Percentiles rank a stretch among this genome's conserved stretches.
Conservation (phyloP, 805 yeast genomes). For the Nakazawaea peltata region DNA sequence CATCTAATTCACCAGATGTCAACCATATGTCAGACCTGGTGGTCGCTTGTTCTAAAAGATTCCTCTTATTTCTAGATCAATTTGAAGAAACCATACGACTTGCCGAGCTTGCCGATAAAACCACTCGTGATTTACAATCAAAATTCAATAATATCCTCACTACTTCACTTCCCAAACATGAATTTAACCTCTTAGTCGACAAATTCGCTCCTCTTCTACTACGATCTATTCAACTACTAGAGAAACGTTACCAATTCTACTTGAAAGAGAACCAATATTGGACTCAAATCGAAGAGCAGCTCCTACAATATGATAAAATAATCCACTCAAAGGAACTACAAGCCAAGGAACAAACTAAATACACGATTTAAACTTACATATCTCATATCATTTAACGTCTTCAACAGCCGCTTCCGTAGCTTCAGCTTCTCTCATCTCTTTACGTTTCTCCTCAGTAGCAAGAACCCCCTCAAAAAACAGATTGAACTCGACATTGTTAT, state of each 20-base stretch:
- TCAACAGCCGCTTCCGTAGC: not conserved
- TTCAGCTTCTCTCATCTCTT: not conserved
- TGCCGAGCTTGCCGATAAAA: not conserved
- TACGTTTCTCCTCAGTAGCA: not conserved
- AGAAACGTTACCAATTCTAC: conserved; percentile 1
- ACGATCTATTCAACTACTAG: conserved; percentile 7
- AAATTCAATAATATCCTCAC: too few species aligned
- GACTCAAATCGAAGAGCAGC: not conserved
- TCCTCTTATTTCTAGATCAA: not conserved
- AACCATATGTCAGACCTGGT: too few species aligned
- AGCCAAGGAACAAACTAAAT: not conserved
- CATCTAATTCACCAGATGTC: too few species aligned
- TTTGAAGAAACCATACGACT: not conserved
- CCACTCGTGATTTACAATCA: too few species aligned
- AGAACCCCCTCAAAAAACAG: conserved; percentile 1
- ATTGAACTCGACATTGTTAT: conserved; percentile 2
- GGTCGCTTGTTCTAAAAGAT: not conserved
- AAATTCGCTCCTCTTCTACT: conserved; percentile 2
- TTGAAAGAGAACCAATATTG: conserved; percentile 3
- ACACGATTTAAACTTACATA: not conserved
- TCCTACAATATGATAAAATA: not conserved
- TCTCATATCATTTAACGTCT: not conserved
- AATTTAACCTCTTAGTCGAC: not conserved
- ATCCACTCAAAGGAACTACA: not conserved
- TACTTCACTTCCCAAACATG: too few species aligned